Evolutionary conservation across 139 green algal genomes (phyloP).

Genomic region (Volvox africanus): DNA sequence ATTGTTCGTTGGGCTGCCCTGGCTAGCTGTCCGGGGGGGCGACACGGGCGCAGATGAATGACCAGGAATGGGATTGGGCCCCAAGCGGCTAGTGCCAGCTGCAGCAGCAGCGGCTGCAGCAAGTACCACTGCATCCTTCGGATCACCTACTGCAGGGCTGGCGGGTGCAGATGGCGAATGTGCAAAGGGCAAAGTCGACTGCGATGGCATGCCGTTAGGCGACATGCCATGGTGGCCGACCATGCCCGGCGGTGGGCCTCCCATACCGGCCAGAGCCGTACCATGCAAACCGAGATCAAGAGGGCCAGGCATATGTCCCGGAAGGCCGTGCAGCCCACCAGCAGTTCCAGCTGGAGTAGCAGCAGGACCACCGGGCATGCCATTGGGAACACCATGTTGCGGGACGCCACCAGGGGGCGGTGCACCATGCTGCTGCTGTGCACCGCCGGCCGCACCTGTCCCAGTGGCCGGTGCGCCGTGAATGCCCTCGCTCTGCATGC

Average conservation of each 20-base stretch:
- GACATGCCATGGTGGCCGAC: background rate
- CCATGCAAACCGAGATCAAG: slow-evolving; percentile 5
- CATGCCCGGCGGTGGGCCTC: background rate
- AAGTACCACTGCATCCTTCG: background rate
- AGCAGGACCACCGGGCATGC: background rate
- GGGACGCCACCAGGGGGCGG: background rate
- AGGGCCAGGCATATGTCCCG: background rate
- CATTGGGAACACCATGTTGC: background rate
- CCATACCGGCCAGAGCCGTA: background rate
- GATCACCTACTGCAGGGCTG: background rate
- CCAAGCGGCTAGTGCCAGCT: background rate
- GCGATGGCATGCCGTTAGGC: background rate
- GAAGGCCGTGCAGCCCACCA: background rate
- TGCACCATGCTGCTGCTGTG: background rate
- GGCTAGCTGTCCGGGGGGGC: slow-evolving; percentile 9
- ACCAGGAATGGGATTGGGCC: background rate
- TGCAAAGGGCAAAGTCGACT: background rate
- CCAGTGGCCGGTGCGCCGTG: background rate
- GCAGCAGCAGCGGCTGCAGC: background rate
- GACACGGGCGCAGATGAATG: slow-evolving; percentile 28
- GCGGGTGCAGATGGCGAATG: slow-evolving; percentile 25
- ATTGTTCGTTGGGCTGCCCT: slow-evolving; percentile 1
- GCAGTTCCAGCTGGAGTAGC: background rate
- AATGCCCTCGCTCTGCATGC: slow-evolving; percentile 44
- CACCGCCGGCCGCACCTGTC: background rate